Percentiles rank a stretch among this genome's conserved stretches.
phyloP scores from a whole-genome alignment of 495 filamentous ascomycete species.

The Lentithecium fluviatile region DNA sequence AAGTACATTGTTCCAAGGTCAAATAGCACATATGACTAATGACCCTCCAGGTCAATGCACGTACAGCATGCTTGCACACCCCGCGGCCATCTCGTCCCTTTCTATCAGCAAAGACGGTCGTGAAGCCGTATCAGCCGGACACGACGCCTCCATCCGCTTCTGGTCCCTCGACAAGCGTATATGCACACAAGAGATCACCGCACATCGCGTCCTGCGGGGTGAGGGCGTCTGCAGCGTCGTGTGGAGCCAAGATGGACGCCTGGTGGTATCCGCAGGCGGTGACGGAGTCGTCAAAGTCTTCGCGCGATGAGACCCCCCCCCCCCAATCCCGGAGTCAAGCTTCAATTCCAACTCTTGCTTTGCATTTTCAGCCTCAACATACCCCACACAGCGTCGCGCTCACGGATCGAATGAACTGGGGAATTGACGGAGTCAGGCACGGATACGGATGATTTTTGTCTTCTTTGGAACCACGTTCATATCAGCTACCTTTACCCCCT shows the following conservation, averaged over 20 bases:
- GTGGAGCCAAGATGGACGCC: constrained; percentile 90
- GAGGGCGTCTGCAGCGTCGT: constrained; percentile 91
- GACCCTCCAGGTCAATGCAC: constrained; percentile 83
- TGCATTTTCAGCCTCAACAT: too few relatives aligned
- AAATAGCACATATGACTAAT: constrained; percentile 3
- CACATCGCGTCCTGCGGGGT: constrained; percentile 85
- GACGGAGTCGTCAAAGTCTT: constrained; percentile 98
- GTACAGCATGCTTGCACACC: constrained; percentile 96
- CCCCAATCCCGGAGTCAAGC: neutral
- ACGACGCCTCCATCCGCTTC: constrained; percentile 91
- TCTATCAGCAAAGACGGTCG: constrained; percentile 87
- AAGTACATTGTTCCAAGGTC: constrained; percentile 46
- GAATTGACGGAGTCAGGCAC: neutral
- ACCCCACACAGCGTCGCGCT: too few relatives aligned
- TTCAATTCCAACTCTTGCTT: too few relatives aligned
- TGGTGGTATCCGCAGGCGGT: constrained; percentile 93
- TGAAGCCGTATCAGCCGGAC: constrained; percentile 92
- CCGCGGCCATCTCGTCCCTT: constrained; percentile 83
- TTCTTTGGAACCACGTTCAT: neutral
- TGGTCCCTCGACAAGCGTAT: constrained; percentile 95
- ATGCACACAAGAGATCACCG: constrained; percentile 91
- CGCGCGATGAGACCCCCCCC: constrained; percentile 51
- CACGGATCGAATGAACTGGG: constrained; percentile 1
- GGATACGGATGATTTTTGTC: neutral
- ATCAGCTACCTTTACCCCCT: neutral